These are phyloP conservation scores for Allomyces arbusculus DNA, from an alignment of 192 early-diverging fungal species.

Conservation along the genomic window DNA sequence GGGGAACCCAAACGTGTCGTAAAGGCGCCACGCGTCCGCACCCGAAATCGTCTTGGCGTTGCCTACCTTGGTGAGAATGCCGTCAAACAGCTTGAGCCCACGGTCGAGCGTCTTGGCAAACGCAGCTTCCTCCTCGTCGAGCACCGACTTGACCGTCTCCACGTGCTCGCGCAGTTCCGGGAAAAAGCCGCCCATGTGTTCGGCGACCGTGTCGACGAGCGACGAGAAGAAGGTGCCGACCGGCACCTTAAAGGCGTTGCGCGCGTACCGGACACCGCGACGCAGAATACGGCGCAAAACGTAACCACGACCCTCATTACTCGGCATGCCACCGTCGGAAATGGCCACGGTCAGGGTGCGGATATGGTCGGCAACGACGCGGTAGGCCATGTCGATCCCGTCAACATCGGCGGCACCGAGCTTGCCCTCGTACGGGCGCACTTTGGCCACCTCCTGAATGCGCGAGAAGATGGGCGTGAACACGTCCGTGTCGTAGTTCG, in stretches of 20 bases:
- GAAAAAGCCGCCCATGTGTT: conserved; percentile 75
- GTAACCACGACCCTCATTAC: conserved; percentile 96
- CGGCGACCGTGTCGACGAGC: conserved; percentile 78
- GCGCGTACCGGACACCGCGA: conserved; percentile 80
- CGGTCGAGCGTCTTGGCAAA: conserved; percentile 95
- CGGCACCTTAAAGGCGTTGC: conserved; percentile 72
- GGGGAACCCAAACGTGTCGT: conserved; percentile 98
- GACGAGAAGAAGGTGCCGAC: conserved; percentile 86
- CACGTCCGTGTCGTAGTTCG: conserved; percentile 96
- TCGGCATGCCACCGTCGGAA: conserved; percentile 84
- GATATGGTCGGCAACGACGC: conserved; percentile 93
- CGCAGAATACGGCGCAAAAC: conserved; percentile 89
- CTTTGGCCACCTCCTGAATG: conserved; percentile 76
- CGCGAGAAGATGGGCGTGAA: conserved; percentile 60
- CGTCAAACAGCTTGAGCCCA: conserved; percentile 83
- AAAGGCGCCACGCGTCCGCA: conserved; percentile 86
- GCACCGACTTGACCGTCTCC: conserved; percentile 74
- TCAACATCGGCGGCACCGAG: conserved; percentile 77
- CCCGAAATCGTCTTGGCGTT: conserved; percentile 53
- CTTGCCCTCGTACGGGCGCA: conserved; percentile 61
- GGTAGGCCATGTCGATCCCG: conserved; percentile 95
- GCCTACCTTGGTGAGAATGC: conserved; percentile 28
- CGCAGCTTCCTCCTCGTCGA: conserved; percentile 85
- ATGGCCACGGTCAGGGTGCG: conserved; percentile 93
- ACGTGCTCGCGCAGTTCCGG: conserved; percentile 66